These are phyloP conservation scores for Aspergillus haitiensis DNA, from an alignment of 495 filamentous ascomycete genomes.

Conservation along the genomic window DNA sequence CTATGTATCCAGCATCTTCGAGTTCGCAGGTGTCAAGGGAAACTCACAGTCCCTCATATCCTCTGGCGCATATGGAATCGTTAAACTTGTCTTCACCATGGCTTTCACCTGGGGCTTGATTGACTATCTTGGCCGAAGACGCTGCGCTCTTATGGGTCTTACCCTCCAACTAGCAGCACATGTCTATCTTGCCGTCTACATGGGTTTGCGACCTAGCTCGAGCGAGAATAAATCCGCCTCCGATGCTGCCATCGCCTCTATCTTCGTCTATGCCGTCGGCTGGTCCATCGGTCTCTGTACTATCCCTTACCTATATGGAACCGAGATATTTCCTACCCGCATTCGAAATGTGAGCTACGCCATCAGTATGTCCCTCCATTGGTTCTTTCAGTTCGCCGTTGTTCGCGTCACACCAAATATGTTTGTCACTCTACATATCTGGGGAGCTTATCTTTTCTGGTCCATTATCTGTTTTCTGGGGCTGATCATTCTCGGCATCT, in stretches of 20 bases:
- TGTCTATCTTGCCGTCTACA: conserved; percentile 46
- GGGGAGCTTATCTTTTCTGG: conserved; percentile 52
- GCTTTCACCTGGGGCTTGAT: conserved; percentile 49
- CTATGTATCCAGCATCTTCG: conserved; percentile 46
- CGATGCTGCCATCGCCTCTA: conserved; percentile 46
- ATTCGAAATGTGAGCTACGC: conserved; percentile 48
- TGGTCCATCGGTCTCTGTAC: conserved; percentile 54
- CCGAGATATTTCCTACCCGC: conserved; percentile 49
- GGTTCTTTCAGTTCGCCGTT: conserved; percentile 53
- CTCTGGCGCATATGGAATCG: conserved; percentile 46
- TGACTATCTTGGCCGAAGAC: conserved; percentile 44
- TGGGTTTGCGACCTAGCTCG: conserved; percentile 40
- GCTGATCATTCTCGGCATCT: conserved; percentile 44
- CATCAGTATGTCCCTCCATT: conserved; percentile 46
- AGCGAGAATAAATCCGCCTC: conserved; percentile 38
- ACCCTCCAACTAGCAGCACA: conserved; percentile 42
- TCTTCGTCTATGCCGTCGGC: conserved; percentile 50
- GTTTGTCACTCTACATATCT: conserved; percentile 44
- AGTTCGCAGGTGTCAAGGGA: conserved; percentile 40
- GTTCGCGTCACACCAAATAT: conserved; percentile 51
- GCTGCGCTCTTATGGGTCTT: conserved; percentile 40
- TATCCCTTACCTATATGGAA: conserved; percentile 50
- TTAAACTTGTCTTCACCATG: conserved; percentile 50
- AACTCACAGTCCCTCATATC: conserved; percentile 36
- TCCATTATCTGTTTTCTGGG: conserved; percentile 41